phyloP scores from a whole-genome alignment of 495 filamentous ascomycete species.

The Melanomma pulvis-pyrius region DNA sequence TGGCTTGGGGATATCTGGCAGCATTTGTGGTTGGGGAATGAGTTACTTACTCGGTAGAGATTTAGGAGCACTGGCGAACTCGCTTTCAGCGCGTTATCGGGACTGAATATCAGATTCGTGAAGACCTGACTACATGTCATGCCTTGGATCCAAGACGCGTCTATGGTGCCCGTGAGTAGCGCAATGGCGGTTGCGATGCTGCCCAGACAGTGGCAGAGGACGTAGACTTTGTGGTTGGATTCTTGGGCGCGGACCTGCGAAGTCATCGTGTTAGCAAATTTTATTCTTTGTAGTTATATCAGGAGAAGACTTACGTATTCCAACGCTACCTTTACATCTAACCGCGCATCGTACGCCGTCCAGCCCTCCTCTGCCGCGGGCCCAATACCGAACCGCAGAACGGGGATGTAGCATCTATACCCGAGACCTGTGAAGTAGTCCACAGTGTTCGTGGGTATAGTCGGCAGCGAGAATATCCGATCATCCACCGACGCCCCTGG shows the following conservation, averaged over 20 bases:
- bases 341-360: conserved; percentile 65
- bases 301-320: conserved; percentile 48
- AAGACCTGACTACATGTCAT: conserved; percentile 67
- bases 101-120: conserved; percentile 63
- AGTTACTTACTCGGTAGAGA: conserved; percentile 45
- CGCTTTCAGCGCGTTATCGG: conserved; percentile 60
- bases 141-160: conserved; percentile 60
- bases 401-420: conserved; percentile 60
- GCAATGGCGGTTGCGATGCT: conserved; percentile 61
- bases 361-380: conserved; percentile 55
- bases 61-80: conserved; percentile 53
- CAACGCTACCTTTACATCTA: conserved; percentile 63
- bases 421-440: conserved; percentile 65
- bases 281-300: background rate
- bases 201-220: conserved; percentile 69
- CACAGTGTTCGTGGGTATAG: conserved; percentile 65
- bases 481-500: conserved; percentile 66
- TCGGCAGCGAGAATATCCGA: conserved; percentile 66
- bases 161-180: conserved; percentile 67
- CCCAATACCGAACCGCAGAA: conserved; percentile 63
- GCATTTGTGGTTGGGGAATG: background rate
- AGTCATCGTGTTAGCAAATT: background rate
- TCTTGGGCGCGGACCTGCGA: conserved; percentile 40
- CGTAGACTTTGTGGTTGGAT: conserved; percentile 53
- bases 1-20: too few species aligned